Base-by-base conservation (phyloP, 2,329 filamentous ascomycete genomes). In the Lasiodiplodia hormozganensis region DNA sequence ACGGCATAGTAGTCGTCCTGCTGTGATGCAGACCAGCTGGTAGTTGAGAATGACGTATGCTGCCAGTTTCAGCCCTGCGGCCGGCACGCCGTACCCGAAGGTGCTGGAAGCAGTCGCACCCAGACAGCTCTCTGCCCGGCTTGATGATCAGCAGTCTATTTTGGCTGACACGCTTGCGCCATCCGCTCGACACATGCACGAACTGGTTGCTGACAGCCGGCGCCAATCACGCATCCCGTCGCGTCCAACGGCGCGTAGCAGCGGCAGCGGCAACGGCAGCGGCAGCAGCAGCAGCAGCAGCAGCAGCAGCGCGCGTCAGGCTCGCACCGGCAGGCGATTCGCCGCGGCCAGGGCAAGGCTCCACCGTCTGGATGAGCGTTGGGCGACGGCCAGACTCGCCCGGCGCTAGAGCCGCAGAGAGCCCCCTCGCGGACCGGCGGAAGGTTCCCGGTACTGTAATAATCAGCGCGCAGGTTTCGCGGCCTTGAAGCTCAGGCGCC, bases 401-500 rank as follows among this genome's bases (percentile, higher is more conserved):
- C 43, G 43, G 43, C 43, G 43, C 43, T 8, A 10, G 7, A n/a
- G 18, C 18, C 18, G 43, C 43, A 8, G 43, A 21, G 10, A 18
- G 43, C 52, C 14, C 52, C 51, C 51, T n/a, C n/a, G 51, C 23
- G 51, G 51, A 16, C 51, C 53, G 54, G 18, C 57, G 57, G 57
- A 62, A 28, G 57, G 21, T 21, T 28, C 21, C 21, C 57, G 38
- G 57, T 38, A 34, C 31, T 34, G 31, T 34, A 34, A 34, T 34
- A 62, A 31, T 47, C 57, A 47, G 47, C 23, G 23, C 38, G 43
- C 57, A 40, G 57, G 38, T 14, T 23, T 60, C 21, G 56, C n/a
- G 36, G 57, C 57, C 38, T 43, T 31, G 57, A 60, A 28, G 36
- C 38, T 62, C 57, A 62, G 57, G 57, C 57, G 57, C 36, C 56